Percentiles rank a stretch among this genome's conserved stretches.
phyloP scores from a whole-genome alignment of 257 asterid species.

The Forsythia suspensa region DNA sequence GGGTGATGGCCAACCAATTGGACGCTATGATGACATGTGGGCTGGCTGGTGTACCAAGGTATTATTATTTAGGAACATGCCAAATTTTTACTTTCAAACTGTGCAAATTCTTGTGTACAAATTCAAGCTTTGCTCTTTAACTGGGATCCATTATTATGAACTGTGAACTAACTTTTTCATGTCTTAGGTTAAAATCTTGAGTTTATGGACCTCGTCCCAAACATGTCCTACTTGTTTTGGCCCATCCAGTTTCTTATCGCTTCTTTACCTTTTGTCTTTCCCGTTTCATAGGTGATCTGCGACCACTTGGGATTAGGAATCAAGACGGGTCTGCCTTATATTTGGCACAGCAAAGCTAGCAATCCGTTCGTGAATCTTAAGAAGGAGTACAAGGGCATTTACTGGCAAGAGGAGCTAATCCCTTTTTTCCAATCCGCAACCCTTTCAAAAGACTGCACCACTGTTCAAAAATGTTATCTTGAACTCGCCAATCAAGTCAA shows the following conservation, averaged over 20 bases:
- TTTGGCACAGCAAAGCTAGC: conserved; percentile 64
- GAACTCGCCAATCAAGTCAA: conserved; percentile 51
- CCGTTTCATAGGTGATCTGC: conserved; percentile 33
- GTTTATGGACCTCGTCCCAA: background rate
- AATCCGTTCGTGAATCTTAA: conserved; percentile 47
- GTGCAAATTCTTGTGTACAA: background rate
- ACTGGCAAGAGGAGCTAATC: conserved; percentile 57
- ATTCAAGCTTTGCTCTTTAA: background rate
- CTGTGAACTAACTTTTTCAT: too few species aligned
- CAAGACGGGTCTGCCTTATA: conserved; percentile 52
- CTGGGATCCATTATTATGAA: background rate
- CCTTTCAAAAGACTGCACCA: conserved; percentile 45
- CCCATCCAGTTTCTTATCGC: background rate
- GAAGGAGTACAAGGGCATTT: conserved; percentile 59
- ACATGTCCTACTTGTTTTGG: background rate
- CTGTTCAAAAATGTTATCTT: conserved; percentile 47
- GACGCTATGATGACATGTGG: conserved; percentile 55
- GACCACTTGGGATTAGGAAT: conserved; percentile 53
- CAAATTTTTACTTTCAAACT: background rate
- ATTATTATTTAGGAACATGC: background rate
- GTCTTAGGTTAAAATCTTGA: background rate
- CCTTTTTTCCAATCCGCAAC: conserved; percentile 45
- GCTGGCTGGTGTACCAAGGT: conserved; percentile 58
- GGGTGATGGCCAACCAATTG: conserved; percentile 56
- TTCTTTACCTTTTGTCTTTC: background rate